Conservation (phyloP, 768 basidiomycete genomes). For the Lactarius sp. region DNA sequence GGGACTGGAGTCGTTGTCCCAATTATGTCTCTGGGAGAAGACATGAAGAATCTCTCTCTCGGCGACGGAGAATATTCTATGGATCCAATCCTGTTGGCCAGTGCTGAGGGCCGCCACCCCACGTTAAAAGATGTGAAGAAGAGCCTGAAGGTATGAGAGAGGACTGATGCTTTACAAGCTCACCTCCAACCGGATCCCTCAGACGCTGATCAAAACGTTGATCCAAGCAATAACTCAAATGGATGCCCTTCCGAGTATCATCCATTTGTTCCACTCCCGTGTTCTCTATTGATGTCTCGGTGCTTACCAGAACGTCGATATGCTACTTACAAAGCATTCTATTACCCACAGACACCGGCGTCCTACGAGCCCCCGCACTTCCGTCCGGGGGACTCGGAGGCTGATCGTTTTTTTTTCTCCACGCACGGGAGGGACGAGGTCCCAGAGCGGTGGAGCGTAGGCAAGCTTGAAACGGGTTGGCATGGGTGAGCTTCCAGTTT, state of each 20-base stretch:
- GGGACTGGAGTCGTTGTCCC: constrained; percentile 59
- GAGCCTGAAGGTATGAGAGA: constrained; percentile 59
- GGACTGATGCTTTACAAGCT: neutral
- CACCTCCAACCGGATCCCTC: constrained; percentile 5
- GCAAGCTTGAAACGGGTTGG: constrained; percentile 63
- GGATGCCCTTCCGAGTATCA: constrained; percentile 70
- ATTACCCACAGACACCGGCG: constrained; percentile 69
- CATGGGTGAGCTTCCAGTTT: constrained; percentile 49
- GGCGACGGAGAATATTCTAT: constrained; percentile 31
- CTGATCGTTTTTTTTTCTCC: constrained; percentile 75
- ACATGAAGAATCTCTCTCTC: constrained; percentile 48
- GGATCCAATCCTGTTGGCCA: constrained; percentile 60
- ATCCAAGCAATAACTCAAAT: constrained; percentile 76
- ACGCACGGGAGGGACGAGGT: constrained; percentile 68
- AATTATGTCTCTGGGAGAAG: constrained; percentile 67
- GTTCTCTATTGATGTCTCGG: neutral
- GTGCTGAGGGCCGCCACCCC: constrained; percentile 55
- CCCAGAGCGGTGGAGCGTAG: constrained; percentile 69
- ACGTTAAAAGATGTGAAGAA: constrained; percentile 78
- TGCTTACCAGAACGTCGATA: constrained; percentile 61
- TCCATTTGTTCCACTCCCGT: neutral
- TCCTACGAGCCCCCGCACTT: constrained; percentile 87
- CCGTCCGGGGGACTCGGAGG: constrained; percentile 61
- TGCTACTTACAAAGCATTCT: constrained; percentile 86
- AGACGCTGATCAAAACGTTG: constrained; percentile 73